Evolutionary conservation across 2,329 filamentous ascomycete species (phyloP), one percentile per base, ranked within the genome.

Genomic region (Verticillium nonalfalfae): DNA sequence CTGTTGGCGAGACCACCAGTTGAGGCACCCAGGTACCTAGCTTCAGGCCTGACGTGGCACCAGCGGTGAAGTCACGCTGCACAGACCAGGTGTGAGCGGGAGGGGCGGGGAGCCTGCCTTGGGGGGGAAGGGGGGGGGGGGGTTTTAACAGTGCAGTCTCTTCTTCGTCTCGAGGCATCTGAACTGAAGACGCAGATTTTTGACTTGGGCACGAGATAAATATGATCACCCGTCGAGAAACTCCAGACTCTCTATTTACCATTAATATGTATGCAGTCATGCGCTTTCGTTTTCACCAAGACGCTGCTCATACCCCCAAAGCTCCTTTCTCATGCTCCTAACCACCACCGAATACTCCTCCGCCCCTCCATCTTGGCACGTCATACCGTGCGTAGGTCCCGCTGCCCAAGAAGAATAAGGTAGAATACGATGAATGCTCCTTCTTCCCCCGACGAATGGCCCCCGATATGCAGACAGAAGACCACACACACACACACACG

Each of bases 31-130:
- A 31, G 40, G 58, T 59, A 59, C 31, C 59, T 52, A 36, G 50
- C 57, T 34, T 58, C 59, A 56, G 45, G 57, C 63, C 59, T 63
- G 63, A 64, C 63, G 63, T 64, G 63, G 63, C 63, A 62, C 58
- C 50, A 55, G 63, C 45, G 63, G 61, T 64, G 61, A 64, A 59
- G 59, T 64, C 61, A 57, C 61, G 63, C 40, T 33, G 52, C 60
- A 61, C 60, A 26, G 60, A 33, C n/a, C 15, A 58, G 3, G 45
- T 52, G 45, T 10, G 45, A 52, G 45, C 45, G 45, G 45, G 45
- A 52, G 45, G 45, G 45, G 45, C 45, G 45, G 45, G 45, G 18
- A 26, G 45, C 45, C 45, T 31, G 26, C 18, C 18, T 18, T 15
- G 39, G 39, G n/a, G 15, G 26, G 26, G n/a, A 15, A 15, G n/a